These are phyloP conservation scores for Nothophytophthora sp. DNA, from an alignment of 352 stramenopile genomes.

Conservation along the genomic window DNA sequence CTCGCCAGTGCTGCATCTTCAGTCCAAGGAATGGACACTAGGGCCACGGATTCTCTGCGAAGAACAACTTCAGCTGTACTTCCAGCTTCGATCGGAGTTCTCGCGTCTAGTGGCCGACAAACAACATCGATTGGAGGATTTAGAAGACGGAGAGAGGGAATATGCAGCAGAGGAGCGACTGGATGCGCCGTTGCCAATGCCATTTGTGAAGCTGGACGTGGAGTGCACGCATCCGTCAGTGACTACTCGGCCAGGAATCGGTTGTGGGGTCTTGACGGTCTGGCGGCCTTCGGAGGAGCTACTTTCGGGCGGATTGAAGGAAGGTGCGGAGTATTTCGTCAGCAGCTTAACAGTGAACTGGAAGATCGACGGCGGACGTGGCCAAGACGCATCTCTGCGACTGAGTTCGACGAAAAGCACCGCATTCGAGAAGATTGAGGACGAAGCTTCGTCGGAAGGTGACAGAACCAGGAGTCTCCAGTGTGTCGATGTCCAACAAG, in stretches of 20 bases:
- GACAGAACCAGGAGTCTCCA: no score
- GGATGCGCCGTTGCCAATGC: conserved; percentile 39
- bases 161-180: conserved; percentile 15
- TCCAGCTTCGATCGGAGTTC: conserved; percentile 43
- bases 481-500: conserved; percentile 30
- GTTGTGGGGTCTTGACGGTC: conserved; percentile 53
- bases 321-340: conserved; percentile 61
- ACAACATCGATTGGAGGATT: conserved; percentile 14
- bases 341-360: conserved; percentile 67
- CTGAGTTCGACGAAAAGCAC: conserved; percentile 70
- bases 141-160: conserved; percentile 7
- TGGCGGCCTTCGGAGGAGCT: conserved; percentile 69
- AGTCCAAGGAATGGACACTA: conserved; percentile 60
- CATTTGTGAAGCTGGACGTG: conserved; percentile 73
- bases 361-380: conserved; percentile 46
- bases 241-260: conserved; percentile 16
- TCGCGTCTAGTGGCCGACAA: conserved; percentile 10
- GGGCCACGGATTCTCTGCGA: conserved; percentile 68
- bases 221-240: conserved; percentile 44
- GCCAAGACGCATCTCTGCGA: conserved; percentile 45
- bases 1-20: conserved; percentile 64
- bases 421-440: conserved; percentile 34
- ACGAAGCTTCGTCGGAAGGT: conserved; percentile 1
- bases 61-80: conserved; percentile 57
- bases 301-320: conserved; percentile 33